These are phyloP conservation scores for Tylopilus vinaceipallidus DNA, from an alignment of 768 basidiomycete species.

Conservation along the genomic window DNA sequence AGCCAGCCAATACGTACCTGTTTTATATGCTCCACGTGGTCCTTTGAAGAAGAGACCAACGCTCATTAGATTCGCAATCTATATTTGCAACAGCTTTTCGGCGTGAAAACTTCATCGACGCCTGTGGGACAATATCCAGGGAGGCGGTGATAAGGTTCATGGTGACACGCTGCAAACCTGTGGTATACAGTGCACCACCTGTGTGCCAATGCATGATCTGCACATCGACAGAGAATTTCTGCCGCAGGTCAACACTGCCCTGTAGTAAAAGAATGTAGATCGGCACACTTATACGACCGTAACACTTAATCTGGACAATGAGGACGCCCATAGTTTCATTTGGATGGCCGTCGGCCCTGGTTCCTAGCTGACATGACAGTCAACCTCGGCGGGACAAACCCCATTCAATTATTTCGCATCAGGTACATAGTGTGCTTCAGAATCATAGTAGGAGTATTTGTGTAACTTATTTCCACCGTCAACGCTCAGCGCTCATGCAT, in stretches of 20 bases:
- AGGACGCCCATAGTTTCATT: too few species aligned
- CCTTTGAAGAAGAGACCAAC: not conserved
- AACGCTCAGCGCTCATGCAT: too few species aligned
- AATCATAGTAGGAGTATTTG: too few species aligned
- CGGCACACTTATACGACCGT: too few species aligned
- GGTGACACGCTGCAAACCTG: not conserved
- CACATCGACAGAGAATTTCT: not conserved
- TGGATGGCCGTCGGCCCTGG: too few species aligned
- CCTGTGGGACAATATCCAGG: too few species aligned
- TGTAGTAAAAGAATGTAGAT: not conserved
- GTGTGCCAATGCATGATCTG: not conserved
- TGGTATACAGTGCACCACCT: not conserved
- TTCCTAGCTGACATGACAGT: too few species aligned
- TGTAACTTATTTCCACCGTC: too few species aligned
- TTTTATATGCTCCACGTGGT: slow-evolving; percentile 5
- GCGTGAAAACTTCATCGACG: not conserved
- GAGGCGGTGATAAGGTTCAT: not conserved
- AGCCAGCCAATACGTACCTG: not conserved
- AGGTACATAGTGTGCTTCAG: too few species aligned
- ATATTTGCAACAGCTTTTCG: not conserved
- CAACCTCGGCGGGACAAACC: too few species aligned
- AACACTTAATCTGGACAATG: too few species aligned
- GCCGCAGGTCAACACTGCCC: not conserved
- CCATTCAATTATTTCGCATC: too few species aligned
- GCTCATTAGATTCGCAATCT: not conserved